phyloP scores from a whole-genome alignment of 805 yeast genomes.

The Candida andamanensis region DNA sequence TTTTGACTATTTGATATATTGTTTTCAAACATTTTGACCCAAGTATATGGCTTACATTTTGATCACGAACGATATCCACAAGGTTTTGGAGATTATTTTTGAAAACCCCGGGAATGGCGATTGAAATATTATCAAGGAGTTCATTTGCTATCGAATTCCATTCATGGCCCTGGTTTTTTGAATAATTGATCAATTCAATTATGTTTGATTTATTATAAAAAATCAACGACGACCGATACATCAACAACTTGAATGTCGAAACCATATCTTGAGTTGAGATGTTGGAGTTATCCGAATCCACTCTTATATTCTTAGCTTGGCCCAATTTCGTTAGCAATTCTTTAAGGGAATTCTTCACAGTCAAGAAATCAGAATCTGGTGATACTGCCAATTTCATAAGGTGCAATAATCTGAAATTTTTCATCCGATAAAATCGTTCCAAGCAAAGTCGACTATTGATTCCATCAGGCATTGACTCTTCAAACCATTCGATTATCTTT shows the following conservation, averaged over 20 bases:
- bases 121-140: conserved; percentile 55
- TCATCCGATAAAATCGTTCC: conserved; percentile 46
- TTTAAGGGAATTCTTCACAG: conserved; percentile 55
- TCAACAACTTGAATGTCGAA: conserved; percentile 48
- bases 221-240: conserved; percentile 57
- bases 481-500: conserved; percentile 58
- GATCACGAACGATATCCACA: conserved; percentile 27
- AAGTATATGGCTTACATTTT: conserved; percentile 7
- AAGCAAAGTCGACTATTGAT: conserved; percentile 47
- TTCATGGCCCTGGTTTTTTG: conserved; percentile 30
- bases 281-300: conserved; percentile 19
- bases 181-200: conserved; percentile 43
- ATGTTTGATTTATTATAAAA: conserved; percentile 65
- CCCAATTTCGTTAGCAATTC: conserved; percentile 55
- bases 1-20: conserved; percentile 51
- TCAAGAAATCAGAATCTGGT: conserved; percentile 53
- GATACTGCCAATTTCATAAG: conserved; percentile 51
- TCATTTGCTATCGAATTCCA: conserved; percentile 41
- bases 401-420: conserved; percentile 55
- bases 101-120: conserved; percentile 57
- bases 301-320: conserved; percentile 45
- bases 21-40: conserved; percentile 49
- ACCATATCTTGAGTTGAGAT: conserved; percentile 47
- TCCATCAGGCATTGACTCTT: conserved; percentile 50
- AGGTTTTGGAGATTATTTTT: conserved; percentile 53